These are phyloP conservation scores for Cercophora newfieldiana DNA, from an alignment of 495 filamentous ascomycete species.

Conservation along the genomic window DNA sequence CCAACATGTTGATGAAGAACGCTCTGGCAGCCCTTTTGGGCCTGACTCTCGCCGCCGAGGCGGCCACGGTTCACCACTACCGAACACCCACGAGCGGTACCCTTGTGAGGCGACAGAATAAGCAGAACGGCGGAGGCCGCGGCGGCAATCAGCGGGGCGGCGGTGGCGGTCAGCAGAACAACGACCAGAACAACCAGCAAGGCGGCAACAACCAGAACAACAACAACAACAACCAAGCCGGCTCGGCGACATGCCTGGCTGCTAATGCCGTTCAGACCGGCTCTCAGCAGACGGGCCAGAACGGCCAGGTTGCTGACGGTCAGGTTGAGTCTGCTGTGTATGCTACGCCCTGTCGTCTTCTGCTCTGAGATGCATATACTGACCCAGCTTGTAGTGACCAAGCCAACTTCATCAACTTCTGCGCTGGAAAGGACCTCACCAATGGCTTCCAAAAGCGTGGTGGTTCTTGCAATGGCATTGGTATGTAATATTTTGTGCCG, in stretches of 20 bases:
- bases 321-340: slow-evolving; percentile 58
- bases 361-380: not conserved
- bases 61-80: slow-evolving; percentile 39
- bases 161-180: slow-evolving; percentile 24
- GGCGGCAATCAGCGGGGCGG: slow-evolving; percentile 23
- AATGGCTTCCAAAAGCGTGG: slow-evolving; percentile 63
- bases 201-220: slow-evolving; percentile 22
- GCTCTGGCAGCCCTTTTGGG: slow-evolving; percentile 46
- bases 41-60: slow-evolving; percentile 42
- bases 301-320: slow-evolving; percentile 39
- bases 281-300: slow-evolving; percentile 41
- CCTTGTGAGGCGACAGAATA: slow-evolving; percentile 26
- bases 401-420: slow-evolving; percentile 71
- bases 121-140: slow-evolving; percentile 14
- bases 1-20: slow-evolving; percentile 50
- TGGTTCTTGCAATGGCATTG: slow-evolving; percentile 74
- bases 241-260: slow-evolving; percentile 38
- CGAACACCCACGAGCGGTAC: slow-evolving; percentile 22
- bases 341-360: slow-evolving; percentile 20
- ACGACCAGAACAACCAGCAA: slow-evolving; percentile 25
- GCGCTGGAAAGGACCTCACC: slow-evolving; percentile 64
- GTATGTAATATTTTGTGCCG: slow-evolving; percentile 43
- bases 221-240: slow-evolving; percentile 24
- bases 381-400: slow-evolving; percentile 38
- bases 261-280: slow-evolving; percentile 52